Base-by-base conservation (phyloP, 2,329 filamentous ascomycete species). In the Tolypocladium ophioglossoides region DNA sequence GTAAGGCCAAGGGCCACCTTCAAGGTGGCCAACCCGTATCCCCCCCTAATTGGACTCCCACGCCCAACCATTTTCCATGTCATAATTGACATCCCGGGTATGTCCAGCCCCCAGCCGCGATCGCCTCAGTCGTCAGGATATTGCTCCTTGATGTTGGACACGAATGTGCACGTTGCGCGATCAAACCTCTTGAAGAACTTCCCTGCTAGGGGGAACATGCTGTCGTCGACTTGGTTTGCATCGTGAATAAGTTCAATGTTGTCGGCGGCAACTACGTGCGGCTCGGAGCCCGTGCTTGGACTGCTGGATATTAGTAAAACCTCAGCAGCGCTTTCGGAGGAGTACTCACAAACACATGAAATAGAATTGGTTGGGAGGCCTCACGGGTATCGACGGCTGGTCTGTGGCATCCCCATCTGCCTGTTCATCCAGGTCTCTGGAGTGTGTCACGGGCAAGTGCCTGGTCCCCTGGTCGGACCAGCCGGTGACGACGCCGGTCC, bases 161-260 rank as follows among this genome's bases (percentile, higher is more conserved):
- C 78, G 72, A 97, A 99, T 4, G 72, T 76, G 60, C 82, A 82
- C 0, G 71, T 76, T 37, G 72, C 73, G 5, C 68, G 64, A 69
- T 96, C 89, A 77, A 91, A 97, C 44, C 90, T 78, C 69, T 89
- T 95, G 69, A 99, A 97, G 68, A 89, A 89, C 62, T 85, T 86
- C 0, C 94, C 94, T 3, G 91, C 89, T 60, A 88, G 70, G 48
- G 76, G 75, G 64, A 89, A 78, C 57, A 95, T 74, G 27, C 79
- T 62, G 4, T 78, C 71, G 0, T 79, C 76, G 2, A 86, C 75
- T 60, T 59, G 72, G 67, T 52, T 68, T 49, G 63, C 61, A 53
- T 79, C 70, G 6, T 64, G 68, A 44, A 89, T 72, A n/a, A 84
- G 70, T 55, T 84, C 73, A 54, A 96, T 86, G 62, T 91, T 96